Base-by-base conservation (phyloP, 148 eudicot genomes). In the Simmondsia chinensis region DNA sequence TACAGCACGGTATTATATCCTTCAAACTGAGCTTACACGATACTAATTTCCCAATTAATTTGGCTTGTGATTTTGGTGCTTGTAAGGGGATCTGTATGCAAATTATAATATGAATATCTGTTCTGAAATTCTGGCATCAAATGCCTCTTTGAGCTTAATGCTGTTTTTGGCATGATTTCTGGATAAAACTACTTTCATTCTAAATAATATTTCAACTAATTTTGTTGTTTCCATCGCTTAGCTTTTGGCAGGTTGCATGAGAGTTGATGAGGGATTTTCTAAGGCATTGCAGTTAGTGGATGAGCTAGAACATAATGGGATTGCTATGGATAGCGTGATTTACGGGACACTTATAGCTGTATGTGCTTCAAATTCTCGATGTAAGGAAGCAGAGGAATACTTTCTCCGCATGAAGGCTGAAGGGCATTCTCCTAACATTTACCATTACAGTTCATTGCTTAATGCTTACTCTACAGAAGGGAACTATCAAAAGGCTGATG, bases 371-470 rank as follows among this genome's bases (percentile, higher is more conserved):
- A 64, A 78, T 52, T 50, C 63, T 66, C 67, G 50, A 51, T 74
- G 69, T 28, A 59, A 75, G 64, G 89, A 80, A 58, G 96, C 96
- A 15, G 96, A 83, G 63, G 66, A 58, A 44, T 83, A 72, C 56
- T 87, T 77, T 56, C 19, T 53, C 36, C 65, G 73, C 57, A 80
- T 87, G 96, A 80, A 74, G 63, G 57, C 50, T 54, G 96, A 87
- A 70, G 96, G 96, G 15, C 74, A 74, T 65, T 52, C 75, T 60
- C 86, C 89, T 15, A 80, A 87, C 64, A 43, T 75, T 36, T 87
- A 69, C 68, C 96, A 87, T 56, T 87, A 79, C 54, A 75, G 96
- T 64, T 80, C 96, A 49, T 75, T 87, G 65, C 73, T 87, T 28
- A 87, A 87, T 75, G 88, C 94, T 21, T 87, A 76, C 57, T 73